Base-by-base conservation (phyloP, 2,329 filamentous ascomycete genomes). In the Seiridium cupressi region DNA sequence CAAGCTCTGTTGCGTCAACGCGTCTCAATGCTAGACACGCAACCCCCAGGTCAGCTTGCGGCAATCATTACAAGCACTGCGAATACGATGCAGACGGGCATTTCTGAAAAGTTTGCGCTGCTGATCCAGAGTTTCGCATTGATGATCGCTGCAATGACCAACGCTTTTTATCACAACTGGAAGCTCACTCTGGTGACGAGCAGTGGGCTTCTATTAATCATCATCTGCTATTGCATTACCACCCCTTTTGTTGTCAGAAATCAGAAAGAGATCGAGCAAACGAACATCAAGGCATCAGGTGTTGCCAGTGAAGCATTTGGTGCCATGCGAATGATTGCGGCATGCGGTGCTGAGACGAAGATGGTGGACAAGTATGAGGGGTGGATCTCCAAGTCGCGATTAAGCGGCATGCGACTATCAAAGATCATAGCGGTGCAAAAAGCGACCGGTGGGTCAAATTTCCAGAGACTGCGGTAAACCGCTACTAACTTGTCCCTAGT, bases 11-110 rank as follows among this genome's bases (percentile, higher is more conserved):
- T 93, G 44, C 75, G 77, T 1, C 86, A 91, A 68, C 85, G 86
- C 46, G 82, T 91, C 47, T 84, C 87, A 58, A 83, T 88, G 36
- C 83, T 91, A 51, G 89, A 91, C 70, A 84, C 83, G 9, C 83
- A 87, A 73, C 84, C 84, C 0, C 77, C 84, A 1, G 87, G 87
- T 1, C 79, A 83, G 47, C 81, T 84, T 1, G 85, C 86, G 1
- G 80, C 79, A 11, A 86, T 87, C 56, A 88, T 89, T 64, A 89
- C 87, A 0, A 80, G 83, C 3, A 85, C 84, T 0, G 82, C 85
- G 61, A 89, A 89, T 68, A 81, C 79, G 1, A 75, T 89, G 7
- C 86, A 89, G 70, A 76, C 85, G 31, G 86, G 86, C 5, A 86
- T 88, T 49, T 87, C 85, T 0, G 85, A 88, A 68, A 87, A 87